Evolutionary conservation across 1,139 yeast species (phyloP), one percentile per base, ranked within the genome.

Genomic region (Saccharomyces pastorianus): DNA sequence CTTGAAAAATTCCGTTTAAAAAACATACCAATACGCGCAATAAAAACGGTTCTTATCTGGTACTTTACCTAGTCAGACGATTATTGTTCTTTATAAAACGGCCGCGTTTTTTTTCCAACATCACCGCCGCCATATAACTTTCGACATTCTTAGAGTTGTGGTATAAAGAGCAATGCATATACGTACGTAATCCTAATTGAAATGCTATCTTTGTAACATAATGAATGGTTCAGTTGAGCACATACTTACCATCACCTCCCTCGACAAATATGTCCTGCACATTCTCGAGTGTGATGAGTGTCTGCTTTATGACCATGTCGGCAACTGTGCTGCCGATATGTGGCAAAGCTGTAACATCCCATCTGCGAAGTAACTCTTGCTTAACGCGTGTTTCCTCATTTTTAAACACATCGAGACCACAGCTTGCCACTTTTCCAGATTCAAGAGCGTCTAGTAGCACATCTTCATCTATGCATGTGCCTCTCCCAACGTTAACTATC

Each of bases 401-500:
- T 61, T 83, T 86, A 69, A 75, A 88, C 4, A 89, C 96, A 64
- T 89, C 96, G 48, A 88, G 72, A 0, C 96, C 97, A 14, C 85
- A 93, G 64, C 84, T 80, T 25, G 78, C 70, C 3, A 90, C 76
- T 56, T 85, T 82, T 1, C 95, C 95, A 3, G 76, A 66, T 59
- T 83, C 76, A 56, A 90, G 74, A 0, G 89, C 96, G 8, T 73
- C 75, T 1, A 88, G 79, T 51, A 90, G 73, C 1, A 85, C 95
- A 23, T 76, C 75, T 63, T 88, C 95, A 64, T 89, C 85, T 56
- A 90, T 76, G 31, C 88, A 81, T 4, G 78, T 68, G 0, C 96
- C 96, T 60, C 96, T 77, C 1, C 95, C 96, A 38, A 87, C 83
- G 66, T 89, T 89, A 55, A 89, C 84, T 38, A 89, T 73, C 59